Conservation (phyloP, 805 yeast genomes). For the Nakazawaea ambrosiae region DNA sequence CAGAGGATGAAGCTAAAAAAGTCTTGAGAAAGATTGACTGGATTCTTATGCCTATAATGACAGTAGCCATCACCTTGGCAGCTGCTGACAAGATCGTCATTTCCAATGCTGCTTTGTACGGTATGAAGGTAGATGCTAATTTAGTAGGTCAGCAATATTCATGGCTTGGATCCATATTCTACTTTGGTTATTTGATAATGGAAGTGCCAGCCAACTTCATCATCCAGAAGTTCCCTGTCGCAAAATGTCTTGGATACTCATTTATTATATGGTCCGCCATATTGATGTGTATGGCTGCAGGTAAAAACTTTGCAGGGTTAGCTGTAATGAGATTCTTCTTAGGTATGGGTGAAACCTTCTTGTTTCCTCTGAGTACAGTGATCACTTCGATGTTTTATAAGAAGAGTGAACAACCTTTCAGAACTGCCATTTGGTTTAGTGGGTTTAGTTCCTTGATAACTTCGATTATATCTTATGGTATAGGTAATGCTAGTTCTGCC, state of each 20-base stretch:
- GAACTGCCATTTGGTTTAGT: slow-evolving; percentile 36
- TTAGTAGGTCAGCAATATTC: slow-evolving; percentile 37
- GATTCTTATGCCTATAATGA: slow-evolving; percentile 16
- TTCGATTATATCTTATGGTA: slow-evolving; percentile 22
- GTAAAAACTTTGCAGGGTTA: slow-evolving; percentile 35
- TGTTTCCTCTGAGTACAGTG: slow-evolving; percentile 47
- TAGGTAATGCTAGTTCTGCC: slow-evolving; percentile 18
- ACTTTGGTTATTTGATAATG: slow-evolving; percentile 40
- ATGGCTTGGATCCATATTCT: slow-evolving; percentile 46
- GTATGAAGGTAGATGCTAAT: slow-evolving; percentile 37
- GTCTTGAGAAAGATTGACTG: slow-evolving; percentile 16
- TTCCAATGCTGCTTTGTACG: slow-evolving; percentile 30
- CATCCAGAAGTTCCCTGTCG: slow-evolving; percentile 34
- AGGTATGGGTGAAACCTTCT: slow-evolving; percentile 44
- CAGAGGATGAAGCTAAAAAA: slow-evolving; percentile 16
- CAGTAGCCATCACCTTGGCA: slow-evolving; percentile 15
- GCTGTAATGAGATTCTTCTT: slow-evolving; percentile 36
- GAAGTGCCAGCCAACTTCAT: slow-evolving; percentile 33
- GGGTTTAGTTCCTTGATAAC: slow-evolving; percentile 30
- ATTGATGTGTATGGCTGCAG: slow-evolving; percentile 36
- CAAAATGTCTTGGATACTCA: slow-evolving; percentile 27
- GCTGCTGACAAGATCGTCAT: slow-evolving; percentile 17
- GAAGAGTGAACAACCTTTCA: slow-evolving; percentile 33
- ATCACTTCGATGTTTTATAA: slow-evolving; percentile 50
- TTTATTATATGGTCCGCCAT: slow-evolving; percentile 35